These are phyloP conservation scores for Erigeron philadelphicus DNA, from an alignment of 140 eudicot species.

Conservation along the genomic window DNA sequence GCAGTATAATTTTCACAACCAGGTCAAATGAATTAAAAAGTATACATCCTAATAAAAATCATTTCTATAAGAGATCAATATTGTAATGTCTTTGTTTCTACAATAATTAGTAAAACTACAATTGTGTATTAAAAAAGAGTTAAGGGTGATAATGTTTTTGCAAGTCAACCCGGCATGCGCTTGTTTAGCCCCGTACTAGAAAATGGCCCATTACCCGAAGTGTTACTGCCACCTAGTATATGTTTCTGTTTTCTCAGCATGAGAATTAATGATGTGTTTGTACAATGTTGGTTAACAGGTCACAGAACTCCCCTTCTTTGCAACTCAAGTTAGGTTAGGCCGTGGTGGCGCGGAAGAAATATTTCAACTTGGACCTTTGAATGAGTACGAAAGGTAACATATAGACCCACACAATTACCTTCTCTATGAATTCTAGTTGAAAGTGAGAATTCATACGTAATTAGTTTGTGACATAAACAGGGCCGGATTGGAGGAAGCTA, in stretches of 20 bases:
- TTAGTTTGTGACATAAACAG: conserved; percentile 31
- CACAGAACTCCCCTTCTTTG: conserved; percentile 81
- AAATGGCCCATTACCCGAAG: neutral
- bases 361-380: conserved; percentile 82
- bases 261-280: conserved; percentile 5
- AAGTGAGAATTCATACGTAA: neutral
- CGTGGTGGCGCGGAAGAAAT: conserved; percentile 85
- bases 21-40: neutral
- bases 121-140: no score
- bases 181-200: neutral
- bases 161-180: neutral
- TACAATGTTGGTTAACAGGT: conserved; percentile 37
- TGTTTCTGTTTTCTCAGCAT: neutral
- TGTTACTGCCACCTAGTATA: neutral
- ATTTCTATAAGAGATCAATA: no score
- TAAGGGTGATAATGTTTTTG: no score
- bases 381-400: conserved; percentile 84
- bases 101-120: no score
- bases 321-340: conserved; percentile 74
- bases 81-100: no score
- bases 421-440: neutral
- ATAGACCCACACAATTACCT: neutral
- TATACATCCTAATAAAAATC: no score
- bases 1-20: neutral
- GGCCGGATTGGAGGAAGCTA: conserved; percentile 85